A percentile compares a stretch with the other conserved stretches of the same genome.
These are phyloP conservation scores for Cryptococcus jaspeensis DNA, from an alignment of 1,284 basidiomycete species.

Conservation along the genomic window DNA sequence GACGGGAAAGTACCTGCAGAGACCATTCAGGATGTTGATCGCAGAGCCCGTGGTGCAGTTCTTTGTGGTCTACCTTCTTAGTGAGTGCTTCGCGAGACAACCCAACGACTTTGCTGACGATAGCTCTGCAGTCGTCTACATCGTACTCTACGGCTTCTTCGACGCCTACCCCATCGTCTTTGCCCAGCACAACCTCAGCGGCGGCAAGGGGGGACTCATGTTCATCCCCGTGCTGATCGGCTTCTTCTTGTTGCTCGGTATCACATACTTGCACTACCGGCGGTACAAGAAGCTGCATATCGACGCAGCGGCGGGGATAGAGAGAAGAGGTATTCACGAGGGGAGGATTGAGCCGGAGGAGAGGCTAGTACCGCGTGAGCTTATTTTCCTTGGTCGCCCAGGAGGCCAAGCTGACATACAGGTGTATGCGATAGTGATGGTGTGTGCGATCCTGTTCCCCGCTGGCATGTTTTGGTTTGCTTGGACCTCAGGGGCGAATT, in stretches of 20 bases:
- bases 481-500: slow-evolving; percentile 25
- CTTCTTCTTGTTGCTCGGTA: slow-evolving; percentile 20
- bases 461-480: slow-evolving; percentile 32
- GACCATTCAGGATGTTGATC: slow-evolving; percentile 28
- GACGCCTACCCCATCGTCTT: slow-evolving; percentile 62
- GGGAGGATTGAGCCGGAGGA: slow-evolving; percentile 32
- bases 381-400: not conserved
- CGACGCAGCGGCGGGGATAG: slow-evolving; percentile 22
- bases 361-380: slow-evolving; percentile 28
- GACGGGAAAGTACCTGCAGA: slow-evolving; percentile 19
- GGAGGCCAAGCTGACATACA: not conserved
- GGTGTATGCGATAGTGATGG: slow-evolving; percentile 18
- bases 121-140: slow-evolving; percentile 24
- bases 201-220: slow-evolving; percentile 61
- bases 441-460: slow-evolving; percentile 19
- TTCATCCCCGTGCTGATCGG: slow-evolving; percentile 60
- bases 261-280: slow-evolving; percentile 18
- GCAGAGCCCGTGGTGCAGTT: slow-evolving; percentile 27
- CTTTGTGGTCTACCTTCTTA: slow-evolving; percentile 24
- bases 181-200: slow-evolving; percentile 29
- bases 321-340: slow-evolving; percentile 21
- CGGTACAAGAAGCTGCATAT: slow-evolving; percentile 18
- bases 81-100: slow-evolving; percentile 12
- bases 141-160: slow-evolving; percentile 60
- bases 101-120: not conserved